A percentile compares a stretch with the other conserved stretches of the same genome.
Evolutionary conservation across 352 stramenopile genomes (phyloP).

Genomic region (Globisporangium barbulae): DNA sequence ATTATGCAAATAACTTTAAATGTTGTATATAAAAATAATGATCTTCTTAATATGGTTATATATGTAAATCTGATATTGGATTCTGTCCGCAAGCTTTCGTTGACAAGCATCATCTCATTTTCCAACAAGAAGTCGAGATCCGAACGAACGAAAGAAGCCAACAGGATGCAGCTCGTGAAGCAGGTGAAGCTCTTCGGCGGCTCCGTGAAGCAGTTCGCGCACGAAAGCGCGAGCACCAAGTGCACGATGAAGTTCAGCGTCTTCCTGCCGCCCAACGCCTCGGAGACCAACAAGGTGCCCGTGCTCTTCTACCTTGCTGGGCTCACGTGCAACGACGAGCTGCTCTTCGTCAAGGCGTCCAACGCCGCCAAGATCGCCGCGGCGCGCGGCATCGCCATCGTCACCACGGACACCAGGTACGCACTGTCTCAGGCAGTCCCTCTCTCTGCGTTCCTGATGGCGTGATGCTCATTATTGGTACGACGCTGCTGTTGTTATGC

Average conservation of each 20-base stretch:
- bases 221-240: conserved; percentile 76
- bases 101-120: conserved; percentile 7
- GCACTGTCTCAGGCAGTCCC: too few relatives aligned
- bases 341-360: conserved; percentile 94
- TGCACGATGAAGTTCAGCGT: conserved; percentile 91
- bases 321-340: conserved; percentile 96
- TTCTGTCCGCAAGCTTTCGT: not conserved
- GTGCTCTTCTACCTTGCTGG: conserved; percentile 95
- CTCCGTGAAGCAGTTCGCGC: conserved; percentile 80
- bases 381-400: conserved; percentile 91
- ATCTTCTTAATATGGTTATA: too few relatives aligned
- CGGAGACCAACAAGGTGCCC: conserved; percentile 65
- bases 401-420: conserved; percentile 93
- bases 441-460: not conserved
- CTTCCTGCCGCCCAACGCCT: conserved; percentile 76
- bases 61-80: too few relatives aligned
- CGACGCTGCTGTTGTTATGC: not conserved
- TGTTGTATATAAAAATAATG: too few relatives aligned
- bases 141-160: not conserved
- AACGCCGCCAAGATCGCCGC: conserved; percentile 89
- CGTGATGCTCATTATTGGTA: not conserved
- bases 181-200: conserved; percentile 75
- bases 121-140: not conserved
- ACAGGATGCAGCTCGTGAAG: conserved; percentile 82
- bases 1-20: too few relatives aligned